Percentiles rank a stretch among this genome's conserved stretches.
Conservation (phyloP, 2,329 filamentous ascomycete species). For the Ampelomyces quisqualis region DNA sequence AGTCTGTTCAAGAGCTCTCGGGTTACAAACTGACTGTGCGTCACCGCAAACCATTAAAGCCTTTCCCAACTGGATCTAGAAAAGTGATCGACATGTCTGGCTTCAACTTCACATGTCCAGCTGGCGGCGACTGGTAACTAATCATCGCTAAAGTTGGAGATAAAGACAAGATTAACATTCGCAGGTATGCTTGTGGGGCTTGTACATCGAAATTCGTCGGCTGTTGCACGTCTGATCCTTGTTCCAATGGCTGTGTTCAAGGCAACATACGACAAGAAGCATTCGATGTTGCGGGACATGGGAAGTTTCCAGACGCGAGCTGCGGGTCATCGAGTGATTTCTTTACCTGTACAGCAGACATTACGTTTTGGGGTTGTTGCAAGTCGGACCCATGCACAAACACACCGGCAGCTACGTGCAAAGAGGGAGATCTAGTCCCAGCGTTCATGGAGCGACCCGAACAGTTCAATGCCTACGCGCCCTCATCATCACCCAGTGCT, state of each 20-base stretch:
- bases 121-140: conserved; percentile 26
- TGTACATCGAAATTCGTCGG: conserved; percentile 42
- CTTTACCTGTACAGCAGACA: conserved; percentile 37
- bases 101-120: conserved; percentile 25
- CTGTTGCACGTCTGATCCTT: conserved; percentile 45
- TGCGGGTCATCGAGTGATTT: conserved; percentile 37
- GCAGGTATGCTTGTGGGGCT: conserved; percentile 26
- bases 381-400: conserved; percentile 38
- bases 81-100: conserved; percentile 8
- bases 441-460: conserved; percentile 27
- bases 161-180: conserved; percentile 1
- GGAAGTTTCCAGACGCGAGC: conserved; percentile 35
- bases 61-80: no score
- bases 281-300: conserved; percentile 38
- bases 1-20: no score
- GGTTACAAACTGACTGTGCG: no score
- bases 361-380: conserved; percentile 46
- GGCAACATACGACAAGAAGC: conserved; percentile 35
- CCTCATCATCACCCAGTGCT: conserved; percentile 2
- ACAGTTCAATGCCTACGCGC: conserved; percentile 20
- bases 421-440: conserved; percentile 25
- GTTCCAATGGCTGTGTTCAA: conserved; percentile 40
- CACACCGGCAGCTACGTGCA: conserved; percentile 25
- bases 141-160: background rate
- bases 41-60: no score